Conservation (phyloP, 148 eudicot species). For the Agrostemma githago region DNA sequence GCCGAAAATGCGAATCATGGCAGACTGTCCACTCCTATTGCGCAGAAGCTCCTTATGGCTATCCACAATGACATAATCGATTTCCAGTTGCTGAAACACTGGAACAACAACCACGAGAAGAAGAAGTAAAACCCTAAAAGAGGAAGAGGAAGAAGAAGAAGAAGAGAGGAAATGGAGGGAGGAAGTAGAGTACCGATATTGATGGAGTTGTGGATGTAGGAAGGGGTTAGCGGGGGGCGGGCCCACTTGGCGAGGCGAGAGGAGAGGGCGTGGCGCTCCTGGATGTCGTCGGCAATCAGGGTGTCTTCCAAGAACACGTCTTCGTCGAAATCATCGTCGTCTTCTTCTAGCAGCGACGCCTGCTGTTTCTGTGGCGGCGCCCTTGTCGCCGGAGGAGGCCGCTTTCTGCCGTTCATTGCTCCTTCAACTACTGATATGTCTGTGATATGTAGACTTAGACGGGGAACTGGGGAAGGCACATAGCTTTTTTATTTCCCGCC, state of each 20-base stretch:
- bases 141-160: no score
- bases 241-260: constrained; percentile 67
- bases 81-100: constrained; percentile 96
- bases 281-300: constrained; percentile 55
- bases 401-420: constrained; percentile 53
- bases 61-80: constrained; percentile 83
- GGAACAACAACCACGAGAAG: constrained; percentile 12
- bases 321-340: constrained; percentile 79
- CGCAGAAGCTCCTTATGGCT: constrained; percentile 61
- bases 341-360: constrained; percentile 55
- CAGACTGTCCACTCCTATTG: constrained; percentile 70
- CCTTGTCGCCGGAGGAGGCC: constrained; percentile 35
- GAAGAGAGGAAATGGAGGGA: no score
- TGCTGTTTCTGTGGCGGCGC: constrained; percentile 42
- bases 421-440: not conserved
- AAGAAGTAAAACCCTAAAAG: constrained; percentile 13
- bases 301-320: constrained; percentile 71
- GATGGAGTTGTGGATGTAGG: constrained; percentile 36
- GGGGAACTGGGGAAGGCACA: no score
- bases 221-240: constrained; percentile 50
- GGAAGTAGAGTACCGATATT: constrained; percentile 38
- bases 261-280: constrained; percentile 48
- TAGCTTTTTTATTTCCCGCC: no score
- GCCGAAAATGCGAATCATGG: constrained; percentile 82
- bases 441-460: no score